phyloP scores from a whole-genome alignment of 2,329 filamentous ascomycete species.

The Beauveria varroae region DNA sequence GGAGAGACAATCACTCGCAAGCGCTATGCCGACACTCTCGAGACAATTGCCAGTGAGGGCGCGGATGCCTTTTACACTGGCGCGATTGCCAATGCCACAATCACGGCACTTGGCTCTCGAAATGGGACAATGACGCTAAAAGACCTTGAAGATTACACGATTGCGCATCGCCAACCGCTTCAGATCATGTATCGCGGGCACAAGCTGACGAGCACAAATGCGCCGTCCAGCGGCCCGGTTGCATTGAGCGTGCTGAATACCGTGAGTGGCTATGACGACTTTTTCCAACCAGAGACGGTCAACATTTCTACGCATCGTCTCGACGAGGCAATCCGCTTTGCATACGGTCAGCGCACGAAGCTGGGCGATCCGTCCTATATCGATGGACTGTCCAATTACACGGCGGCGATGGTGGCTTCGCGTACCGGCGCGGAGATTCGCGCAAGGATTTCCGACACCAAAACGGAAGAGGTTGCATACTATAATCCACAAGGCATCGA shows the following conservation, averaged over 20 bases:
- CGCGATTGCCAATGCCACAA: constrained; percentile 60
- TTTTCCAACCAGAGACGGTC: constrained; percentile 46
- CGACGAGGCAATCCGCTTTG: constrained; percentile 79
- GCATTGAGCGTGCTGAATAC: constrained; percentile 68
- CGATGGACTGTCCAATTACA: constrained; percentile 49
- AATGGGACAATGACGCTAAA: constrained; percentile 72
- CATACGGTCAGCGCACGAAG: constrained; percentile 64
- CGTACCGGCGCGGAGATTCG: constrained; percentile 46
- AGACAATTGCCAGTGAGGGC: constrained; percentile 59
- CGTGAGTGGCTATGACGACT: constrained; percentile 59
- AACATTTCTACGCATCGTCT: constrained; percentile 66
- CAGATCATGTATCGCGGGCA: constrained; percentile 61
- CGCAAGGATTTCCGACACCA: constrained; percentile 34
- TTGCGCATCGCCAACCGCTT: constrained; percentile 54
- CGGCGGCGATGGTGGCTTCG: constrained; percentile 58
- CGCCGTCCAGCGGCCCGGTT: constrained; percentile 68
- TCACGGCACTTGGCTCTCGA: constrained; percentile 52
- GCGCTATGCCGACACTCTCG: constrained; percentile 66
- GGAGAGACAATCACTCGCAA: constrained; percentile 71
- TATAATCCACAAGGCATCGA: constrained; percentile 41
- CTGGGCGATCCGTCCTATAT: constrained; percentile 74
- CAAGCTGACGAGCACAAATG: constrained; percentile 58
- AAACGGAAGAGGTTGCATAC: constrained; percentile 30
- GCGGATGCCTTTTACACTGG: constrained; percentile 64
- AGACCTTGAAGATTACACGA: constrained; percentile 65